Evolutionary conservation across 2,329 filamentous ascomycete genomes (phyloP).

Genomic region (Colletotrichum endophyticum): DNA sequence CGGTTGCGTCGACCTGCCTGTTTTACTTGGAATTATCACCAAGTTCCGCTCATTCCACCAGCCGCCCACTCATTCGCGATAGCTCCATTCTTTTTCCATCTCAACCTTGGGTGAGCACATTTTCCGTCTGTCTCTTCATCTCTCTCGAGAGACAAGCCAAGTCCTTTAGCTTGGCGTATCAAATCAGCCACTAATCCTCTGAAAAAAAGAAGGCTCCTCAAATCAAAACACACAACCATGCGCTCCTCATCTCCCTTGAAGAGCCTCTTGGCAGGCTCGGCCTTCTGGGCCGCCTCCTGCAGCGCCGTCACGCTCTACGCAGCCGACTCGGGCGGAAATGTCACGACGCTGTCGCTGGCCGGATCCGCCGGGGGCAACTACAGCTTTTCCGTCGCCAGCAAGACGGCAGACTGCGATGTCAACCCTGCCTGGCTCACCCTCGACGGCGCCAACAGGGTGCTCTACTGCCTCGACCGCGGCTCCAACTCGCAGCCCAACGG

Average conservation of each 20-base stretch:
- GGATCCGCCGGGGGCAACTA: slow-evolving; percentile 3
- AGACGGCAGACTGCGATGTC: slow-evolving; percentile 19
- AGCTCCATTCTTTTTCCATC: background rate
- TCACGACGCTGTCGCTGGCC: slow-evolving; percentile 22
- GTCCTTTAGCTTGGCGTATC: background rate
- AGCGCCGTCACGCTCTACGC: slow-evolving; percentile 22
- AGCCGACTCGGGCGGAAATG: slow-evolving; percentile 22
- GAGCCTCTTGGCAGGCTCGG: slow-evolving; percentile 6
- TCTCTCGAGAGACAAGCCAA: background rate
- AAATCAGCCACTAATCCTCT: background rate
- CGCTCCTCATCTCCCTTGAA: background rate
- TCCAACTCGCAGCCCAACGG: slow-evolving; percentile 1
- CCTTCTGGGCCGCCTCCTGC: background rate
- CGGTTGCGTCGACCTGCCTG: background rate
- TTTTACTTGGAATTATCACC: background rate
- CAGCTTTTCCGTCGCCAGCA: slow-evolving; percentile 18
- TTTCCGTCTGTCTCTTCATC: background rate
- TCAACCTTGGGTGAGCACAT: background rate
- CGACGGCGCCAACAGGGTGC: slow-evolving; percentile 13
- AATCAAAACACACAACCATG: background rate
- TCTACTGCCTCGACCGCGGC: slow-evolving; percentile 21
- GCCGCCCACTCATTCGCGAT: background rate
- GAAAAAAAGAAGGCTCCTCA: background rate
- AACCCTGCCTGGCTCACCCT: slow-evolving; percentile 21
- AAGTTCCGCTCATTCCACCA: background rate